Percentiles rank a stretch among this genome's conserved stretches.
Evolutionary conservation across 148 eudicot genomes (phyloP).

Genomic region (Polygonum aviculare): DNA sequence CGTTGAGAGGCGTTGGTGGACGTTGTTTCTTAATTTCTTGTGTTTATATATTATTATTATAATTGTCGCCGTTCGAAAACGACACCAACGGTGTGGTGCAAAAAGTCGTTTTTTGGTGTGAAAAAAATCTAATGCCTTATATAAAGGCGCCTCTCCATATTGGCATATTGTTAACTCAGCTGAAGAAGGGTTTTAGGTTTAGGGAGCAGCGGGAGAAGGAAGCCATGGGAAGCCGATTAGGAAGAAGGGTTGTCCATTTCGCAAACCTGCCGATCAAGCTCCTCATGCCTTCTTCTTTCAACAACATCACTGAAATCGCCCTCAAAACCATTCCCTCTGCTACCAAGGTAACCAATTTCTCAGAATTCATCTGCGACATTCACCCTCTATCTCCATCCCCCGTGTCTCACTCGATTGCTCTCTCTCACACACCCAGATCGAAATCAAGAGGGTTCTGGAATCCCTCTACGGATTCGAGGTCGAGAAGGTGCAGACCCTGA

Average conservation of each 20-base stretch:
- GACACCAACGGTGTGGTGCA: too few species aligned
- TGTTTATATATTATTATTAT: too few species aligned
- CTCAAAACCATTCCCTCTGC: conserved; percentile 97
- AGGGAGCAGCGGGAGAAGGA: background rate
- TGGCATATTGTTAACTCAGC: background rate
- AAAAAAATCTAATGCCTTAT: too few species aligned
- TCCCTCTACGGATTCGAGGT: conserved; percentile 85
- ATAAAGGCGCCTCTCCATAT: too few species aligned
- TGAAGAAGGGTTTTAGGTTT: background rate
- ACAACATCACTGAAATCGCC: conserved; percentile 75
- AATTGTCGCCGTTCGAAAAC: too few species aligned
- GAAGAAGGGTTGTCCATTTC: conserved; percentile 62
- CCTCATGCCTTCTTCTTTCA: conserved; percentile 77
- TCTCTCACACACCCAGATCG: conserved; percentile 32
- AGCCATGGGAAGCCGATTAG: conserved; percentile 57
- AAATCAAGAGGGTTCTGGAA: conserved; percentile 77
- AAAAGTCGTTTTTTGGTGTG: too few species aligned
- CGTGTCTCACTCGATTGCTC: background rate
- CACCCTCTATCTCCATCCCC: background rate
- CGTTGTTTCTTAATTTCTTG: too few species aligned
- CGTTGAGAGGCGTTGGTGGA: too few species aligned
- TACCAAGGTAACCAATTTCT: conserved; percentile 41
- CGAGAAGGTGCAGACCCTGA: conserved; percentile 67
- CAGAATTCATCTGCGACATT: background rate
- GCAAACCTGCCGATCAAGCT: conserved; percentile 92